These are phyloP conservation scores for Corymbia citriodora DNA, from an alignment of 441 rosid genomes.

Conservation along the genomic window DNA sequence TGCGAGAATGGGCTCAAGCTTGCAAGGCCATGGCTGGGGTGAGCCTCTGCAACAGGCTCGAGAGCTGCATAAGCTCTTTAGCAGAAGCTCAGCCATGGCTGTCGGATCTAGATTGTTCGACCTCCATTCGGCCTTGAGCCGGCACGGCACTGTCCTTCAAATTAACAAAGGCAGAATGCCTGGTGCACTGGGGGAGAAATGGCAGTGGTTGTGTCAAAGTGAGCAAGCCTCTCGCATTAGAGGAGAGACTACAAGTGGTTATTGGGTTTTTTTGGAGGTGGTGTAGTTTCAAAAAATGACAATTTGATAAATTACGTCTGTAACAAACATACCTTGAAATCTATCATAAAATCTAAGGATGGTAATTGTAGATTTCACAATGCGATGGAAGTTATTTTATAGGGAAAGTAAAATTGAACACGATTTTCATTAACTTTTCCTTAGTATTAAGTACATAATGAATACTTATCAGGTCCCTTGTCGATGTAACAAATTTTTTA, in stretches of 20 bases:
- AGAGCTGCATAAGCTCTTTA: background rate
- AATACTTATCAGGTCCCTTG: background rate
- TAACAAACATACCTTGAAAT: background rate
- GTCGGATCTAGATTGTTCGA: background rate
- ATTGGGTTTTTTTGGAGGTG: background rate
- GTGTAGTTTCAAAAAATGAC: background rate
- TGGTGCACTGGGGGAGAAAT: background rate
- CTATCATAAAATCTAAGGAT: rapidly evolving
- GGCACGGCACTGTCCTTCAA: background rate
- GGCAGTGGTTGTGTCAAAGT: background rate
- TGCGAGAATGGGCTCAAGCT: background rate
- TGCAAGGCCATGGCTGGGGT: background rate
- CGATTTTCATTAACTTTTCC: rapidly evolving
- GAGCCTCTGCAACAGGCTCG: background rate
- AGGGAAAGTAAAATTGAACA: background rate
- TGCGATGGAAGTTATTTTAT: background rate
- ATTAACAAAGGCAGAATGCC: background rate
- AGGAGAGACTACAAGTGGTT: background rate
- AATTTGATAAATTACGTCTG: background rate
- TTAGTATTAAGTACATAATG: background rate
- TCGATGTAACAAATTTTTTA: rapidly evolving
- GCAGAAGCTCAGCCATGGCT: background rate
- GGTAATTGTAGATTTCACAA: background rate
- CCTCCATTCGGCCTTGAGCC: background rate
- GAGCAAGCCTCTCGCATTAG: background rate